phyloP scores from a whole-genome alignment of 208 protist species.

The Sergeia podlipaevii region DNA sequence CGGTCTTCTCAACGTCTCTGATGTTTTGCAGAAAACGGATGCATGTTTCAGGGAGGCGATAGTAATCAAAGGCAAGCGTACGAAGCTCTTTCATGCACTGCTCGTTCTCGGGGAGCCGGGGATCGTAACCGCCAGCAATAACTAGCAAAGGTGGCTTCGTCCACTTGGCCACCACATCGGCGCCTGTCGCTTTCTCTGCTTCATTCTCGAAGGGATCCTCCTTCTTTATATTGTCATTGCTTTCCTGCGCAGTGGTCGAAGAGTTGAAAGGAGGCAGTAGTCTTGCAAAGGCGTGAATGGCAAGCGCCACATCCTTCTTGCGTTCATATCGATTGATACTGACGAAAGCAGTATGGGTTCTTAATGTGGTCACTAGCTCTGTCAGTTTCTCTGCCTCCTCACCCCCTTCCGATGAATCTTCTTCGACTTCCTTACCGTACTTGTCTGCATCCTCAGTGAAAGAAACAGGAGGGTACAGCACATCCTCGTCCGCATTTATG shows the following conservation, averaged over 20 bases:
- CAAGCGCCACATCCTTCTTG: conserved; percentile 96
- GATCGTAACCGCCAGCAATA: conserved; percentile 88
- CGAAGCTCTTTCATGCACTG: conserved; percentile 74
- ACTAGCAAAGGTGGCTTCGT: conserved; percentile 45
- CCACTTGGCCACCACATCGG: neutral
- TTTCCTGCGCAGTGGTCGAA: too few relatives aligned
- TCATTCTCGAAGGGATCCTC: too few relatives aligned
- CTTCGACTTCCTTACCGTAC: too few relatives aligned
- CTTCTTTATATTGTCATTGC: too few relatives aligned
- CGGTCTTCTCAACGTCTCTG: conserved; percentile 52
- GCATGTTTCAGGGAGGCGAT: conserved; percentile 14
- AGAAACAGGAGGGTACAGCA: conserved; percentile 81
- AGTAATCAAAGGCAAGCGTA: conserved; percentile 24
- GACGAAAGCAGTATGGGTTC: conserved; percentile 65
- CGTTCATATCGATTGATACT: conserved; percentile 98
- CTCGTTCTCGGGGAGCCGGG: conserved; percentile 75
- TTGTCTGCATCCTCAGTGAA: neutral
- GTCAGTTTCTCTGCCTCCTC: conserved; percentile 12
- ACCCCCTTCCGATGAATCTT: neutral
- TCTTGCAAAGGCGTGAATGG: conserved; percentile 74
- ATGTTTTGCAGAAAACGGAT: conserved; percentile 86
- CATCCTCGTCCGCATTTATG: conserved; percentile 35
- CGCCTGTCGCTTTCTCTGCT: conserved; percentile 17
- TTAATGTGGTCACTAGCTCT: conserved; percentile 5
- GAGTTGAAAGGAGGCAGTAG: conserved; percentile 12